Evolutionary conservation across 1,139 yeast genomes (phyloP).

Genomic region (Candida labiduridarum): DNA sequence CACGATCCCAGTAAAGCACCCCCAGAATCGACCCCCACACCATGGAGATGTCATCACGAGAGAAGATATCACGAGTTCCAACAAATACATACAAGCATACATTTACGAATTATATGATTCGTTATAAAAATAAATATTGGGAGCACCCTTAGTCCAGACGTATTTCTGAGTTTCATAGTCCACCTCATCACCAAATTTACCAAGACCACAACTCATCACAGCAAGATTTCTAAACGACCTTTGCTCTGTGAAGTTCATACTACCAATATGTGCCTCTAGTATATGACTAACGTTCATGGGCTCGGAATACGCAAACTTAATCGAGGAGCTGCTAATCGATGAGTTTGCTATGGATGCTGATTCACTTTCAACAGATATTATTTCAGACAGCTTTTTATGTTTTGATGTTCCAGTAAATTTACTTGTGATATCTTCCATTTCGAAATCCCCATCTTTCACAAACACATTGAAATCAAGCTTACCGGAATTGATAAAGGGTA

Average conservation of each 20-base stretch:
- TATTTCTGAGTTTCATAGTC: slow-evolving; percentile 29
- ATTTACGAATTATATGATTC: slow-evolving; percentile 25
- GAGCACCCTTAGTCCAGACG: slow-evolving; percentile 29
- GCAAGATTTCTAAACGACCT: slow-evolving; percentile 31
- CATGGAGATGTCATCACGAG: not conserved
- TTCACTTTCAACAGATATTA: not conserved
- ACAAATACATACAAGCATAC: not conserved
- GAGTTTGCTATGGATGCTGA: not conserved
- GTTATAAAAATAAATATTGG: slow-evolving; percentile 38
- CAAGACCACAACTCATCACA: slow-evolving; percentile 42
- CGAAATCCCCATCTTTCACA: slow-evolving; percentile 11
- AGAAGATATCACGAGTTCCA: not conserved
- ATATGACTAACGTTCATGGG: slow-evolving; percentile 6
- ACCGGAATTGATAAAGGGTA: slow-evolving; percentile 26
- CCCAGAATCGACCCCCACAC: not conserved
- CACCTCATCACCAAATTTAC: slow-evolving; percentile 25
- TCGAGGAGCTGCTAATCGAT: not conserved
- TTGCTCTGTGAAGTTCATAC: slow-evolving; percentile 11
- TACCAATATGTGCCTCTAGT: slow-evolving; percentile 10
- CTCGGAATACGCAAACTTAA: slow-evolving; percentile 6
- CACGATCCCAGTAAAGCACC: not conserved
- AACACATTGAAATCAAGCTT: slow-evolving; percentile 23
- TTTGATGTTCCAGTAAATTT: not conserved
- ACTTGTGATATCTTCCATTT: not conserved
- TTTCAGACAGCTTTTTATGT: not conserved